Base-by-base conservation (phyloP, 2,329 filamentous ascomycete species). In the Pseudomassariella vexata region DNA sequence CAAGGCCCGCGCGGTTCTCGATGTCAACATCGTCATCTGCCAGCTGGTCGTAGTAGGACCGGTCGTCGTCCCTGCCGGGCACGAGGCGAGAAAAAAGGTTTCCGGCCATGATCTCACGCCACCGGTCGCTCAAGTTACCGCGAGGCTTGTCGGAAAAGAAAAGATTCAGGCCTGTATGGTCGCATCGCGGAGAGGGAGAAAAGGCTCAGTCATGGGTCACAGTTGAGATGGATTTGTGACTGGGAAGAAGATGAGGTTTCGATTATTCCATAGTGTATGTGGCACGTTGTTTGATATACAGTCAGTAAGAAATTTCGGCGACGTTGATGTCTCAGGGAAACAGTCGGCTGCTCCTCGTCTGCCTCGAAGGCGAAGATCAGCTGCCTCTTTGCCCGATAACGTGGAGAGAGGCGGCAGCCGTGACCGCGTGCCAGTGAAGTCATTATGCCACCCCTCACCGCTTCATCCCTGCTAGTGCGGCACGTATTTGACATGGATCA, bases 31-130 rank as follows among this genome's bases (percentile, higher is more conserved):
- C 49, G 27, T 63, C 63, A n/a, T 56, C 56, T 39, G 63, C 57
- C 11, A 72, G 49, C 19, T 68, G 65, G 35, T 70, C 62, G 50
- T 76, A 75, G 42, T 70, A 71, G 3, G 70, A 65, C 30, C 59
- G 50, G 34, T 53, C 54, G 34, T 53, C 54, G 22, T 57, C 54
- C 26, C 46, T 44, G 12, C 52, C 47, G 21, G 57, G 52, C 19
- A 53, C 55, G 22, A 69, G 55, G 33, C 59, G 63, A 16, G 66
- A 65, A 42, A 73, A 68, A 29, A 69, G 51, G 32, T 68, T 69
- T 31, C 62, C 60, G 30, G 67, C 49, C 66, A 72, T 73, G 29
- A 38, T 41, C n/a, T n/a, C 16, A 15, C 9, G n/a, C 18, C n/a
- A 20, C 11, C 16, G 24, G 24, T 12, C 18, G 11, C 9, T 8